These are phyloP conservation scores for Fusarium sp. DNA, from an alignment of 2,329 filamentous ascomycete species.

Conservation along the genomic window DNA sequence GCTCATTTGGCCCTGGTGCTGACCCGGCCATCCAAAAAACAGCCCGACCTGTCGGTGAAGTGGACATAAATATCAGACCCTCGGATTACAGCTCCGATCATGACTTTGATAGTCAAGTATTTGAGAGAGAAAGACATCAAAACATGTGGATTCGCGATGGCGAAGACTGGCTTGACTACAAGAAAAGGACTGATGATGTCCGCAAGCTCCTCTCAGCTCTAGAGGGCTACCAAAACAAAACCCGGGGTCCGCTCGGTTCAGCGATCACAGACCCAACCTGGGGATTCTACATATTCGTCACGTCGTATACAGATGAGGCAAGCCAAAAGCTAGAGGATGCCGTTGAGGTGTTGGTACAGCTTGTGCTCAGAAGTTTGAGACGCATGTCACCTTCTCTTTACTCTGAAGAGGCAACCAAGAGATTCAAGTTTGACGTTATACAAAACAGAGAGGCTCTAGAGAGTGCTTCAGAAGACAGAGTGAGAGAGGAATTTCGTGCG, in stretches of 20 bases:
- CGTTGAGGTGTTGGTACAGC: constrained; percentile 3
- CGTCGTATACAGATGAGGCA: constrained; percentile 14
- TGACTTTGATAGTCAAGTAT: constrained; percentile 17
- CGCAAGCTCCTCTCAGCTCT: constrained; percentile 24
- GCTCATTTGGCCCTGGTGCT: constrained; percentile 26
- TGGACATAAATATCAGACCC: constrained; percentile 16
- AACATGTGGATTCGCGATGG: constrained; percentile 12
- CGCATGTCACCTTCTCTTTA: constrained; percentile 17
- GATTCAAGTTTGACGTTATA: constrained; percentile 27
- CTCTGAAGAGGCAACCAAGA: constrained; percentile 22
- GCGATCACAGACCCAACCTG: constrained; percentile 25
- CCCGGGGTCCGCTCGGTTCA: background rate
- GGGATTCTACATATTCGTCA: constrained; percentile 31
- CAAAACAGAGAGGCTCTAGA: constrained; percentile 18
- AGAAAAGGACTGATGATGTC: constrained; percentile 13
- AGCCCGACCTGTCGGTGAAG: constrained; percentile 12
- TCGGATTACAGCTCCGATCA: constrained; percentile 19
- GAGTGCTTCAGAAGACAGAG: constrained; percentile 28
- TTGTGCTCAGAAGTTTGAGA: constrained; percentile 3
- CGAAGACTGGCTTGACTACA: constrained; percentile 21
- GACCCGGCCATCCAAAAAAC: constrained; percentile 8
- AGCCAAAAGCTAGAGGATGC: constrained; percentile 8
- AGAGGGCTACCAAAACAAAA: constrained; percentile 8
- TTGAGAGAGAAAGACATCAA: constrained; percentile 17
- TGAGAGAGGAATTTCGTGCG: constrained; percentile 32